Percentiles rank a stretch among this genome's conserved stretches.
phyloP scores from a whole-genome alignment of 768 basidiomycete species.

The Mycena venus region DNA sequence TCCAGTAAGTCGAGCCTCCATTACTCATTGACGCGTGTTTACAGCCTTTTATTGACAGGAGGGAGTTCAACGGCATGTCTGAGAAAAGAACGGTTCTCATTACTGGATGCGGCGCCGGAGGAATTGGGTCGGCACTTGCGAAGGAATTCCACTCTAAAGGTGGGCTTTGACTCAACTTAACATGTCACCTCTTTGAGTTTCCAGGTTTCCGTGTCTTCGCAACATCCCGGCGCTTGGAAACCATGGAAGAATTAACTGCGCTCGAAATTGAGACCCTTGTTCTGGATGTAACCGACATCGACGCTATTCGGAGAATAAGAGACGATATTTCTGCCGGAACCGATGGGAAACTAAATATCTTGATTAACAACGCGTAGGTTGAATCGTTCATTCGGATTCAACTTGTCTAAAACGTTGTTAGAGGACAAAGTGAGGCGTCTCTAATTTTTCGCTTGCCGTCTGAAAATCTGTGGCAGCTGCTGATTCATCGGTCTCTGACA shows the following conservation, averaged over 20 bases:
- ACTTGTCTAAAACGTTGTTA: background rate
- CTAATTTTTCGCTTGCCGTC: background rate
- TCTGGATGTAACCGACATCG: slow-evolving; percentile 40
- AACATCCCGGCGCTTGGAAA: slow-evolving; percentile 33
- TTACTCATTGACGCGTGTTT: too few species aligned
- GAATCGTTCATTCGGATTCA: background rate
- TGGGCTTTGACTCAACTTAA: background rate
- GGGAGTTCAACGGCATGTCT: background rate
- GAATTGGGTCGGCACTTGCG: background rate
- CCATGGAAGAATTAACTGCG: slow-evolving; percentile 31
- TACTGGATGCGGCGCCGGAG: background rate
- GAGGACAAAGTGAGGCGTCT: background rate
- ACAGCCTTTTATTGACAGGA: too few species aligned
- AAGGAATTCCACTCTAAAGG: slow-evolving; percentile 9
- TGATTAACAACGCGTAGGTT: background rate
- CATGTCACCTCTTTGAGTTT: background rate
- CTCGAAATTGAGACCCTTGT: slow-evolving; percentile 31
- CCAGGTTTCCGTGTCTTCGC: slow-evolving; percentile 32
- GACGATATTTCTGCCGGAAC: background rate
- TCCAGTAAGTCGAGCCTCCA: too few species aligned
- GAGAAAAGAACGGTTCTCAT: background rate
- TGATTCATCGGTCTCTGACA: background rate
- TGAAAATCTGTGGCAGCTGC: background rate
- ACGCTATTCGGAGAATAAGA: background rate
- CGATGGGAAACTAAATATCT: background rate